Conservation (phyloP, 306 rosid species). For the Carpinus viminea region DNA sequence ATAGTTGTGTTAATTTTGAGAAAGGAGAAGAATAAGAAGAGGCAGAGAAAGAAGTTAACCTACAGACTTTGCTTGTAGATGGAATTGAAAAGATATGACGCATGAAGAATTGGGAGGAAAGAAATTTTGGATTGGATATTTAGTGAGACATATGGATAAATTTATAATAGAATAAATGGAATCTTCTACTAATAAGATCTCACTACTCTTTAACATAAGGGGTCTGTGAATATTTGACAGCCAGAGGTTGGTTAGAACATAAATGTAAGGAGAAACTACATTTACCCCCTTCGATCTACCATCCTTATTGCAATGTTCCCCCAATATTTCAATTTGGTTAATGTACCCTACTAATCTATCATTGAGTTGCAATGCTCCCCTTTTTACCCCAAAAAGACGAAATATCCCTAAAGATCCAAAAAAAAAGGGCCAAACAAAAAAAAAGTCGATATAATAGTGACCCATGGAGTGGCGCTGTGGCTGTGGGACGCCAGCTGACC, state of each 20-base stretch:
- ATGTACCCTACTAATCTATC: too few species aligned
- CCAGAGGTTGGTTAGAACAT: constrained; percentile 15
- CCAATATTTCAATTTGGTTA: too few species aligned
- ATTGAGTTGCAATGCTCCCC: too few species aligned
- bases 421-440: too few species aligned
- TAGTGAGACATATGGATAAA: background rate
- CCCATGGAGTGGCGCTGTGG: too few species aligned
- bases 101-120: background rate
- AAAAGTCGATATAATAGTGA: too few species aligned
- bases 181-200: constrained; percentile 13
- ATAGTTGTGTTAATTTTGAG: background rate
- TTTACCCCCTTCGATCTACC: too few species aligned
- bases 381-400: too few species aligned
- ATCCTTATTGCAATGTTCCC: too few species aligned
- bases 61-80: background rate
- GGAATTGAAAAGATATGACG: background rate
- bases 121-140: background rate
- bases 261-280: background rate
- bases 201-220: constrained; percentile 5
- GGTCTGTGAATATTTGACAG: constrained; percentile 3
- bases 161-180: background rate
- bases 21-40: background rate
- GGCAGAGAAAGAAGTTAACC: background rate
- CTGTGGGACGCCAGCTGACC: too few species aligned
- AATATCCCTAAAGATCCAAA: too few species aligned